Base-by-base conservation (phyloP, 768 basidiomycete genomes). In the Termitomyces eurrhizus region DNA sequence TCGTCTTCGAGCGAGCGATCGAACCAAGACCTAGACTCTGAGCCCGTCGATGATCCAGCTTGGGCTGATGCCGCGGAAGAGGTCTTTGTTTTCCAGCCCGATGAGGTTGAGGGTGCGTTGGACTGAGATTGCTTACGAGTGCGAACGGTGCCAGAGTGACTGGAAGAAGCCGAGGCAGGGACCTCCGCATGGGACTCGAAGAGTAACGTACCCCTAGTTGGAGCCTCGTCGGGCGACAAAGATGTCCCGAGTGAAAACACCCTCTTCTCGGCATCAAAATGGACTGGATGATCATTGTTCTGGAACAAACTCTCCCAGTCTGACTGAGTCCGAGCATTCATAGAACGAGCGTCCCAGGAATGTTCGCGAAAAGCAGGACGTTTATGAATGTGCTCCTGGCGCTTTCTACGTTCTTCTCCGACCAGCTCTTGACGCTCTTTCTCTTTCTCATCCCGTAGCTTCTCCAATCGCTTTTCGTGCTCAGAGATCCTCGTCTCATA, bases 371-470 rank as follows among this genome's bases (percentile, higher is more conserved):
- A 52, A 58, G 66, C 62, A 24, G 67, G 57, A 39, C 66, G 64
- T 18, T 58, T 61, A 24, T 61, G 39, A n/a, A 74, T 69, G 52
- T 74, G 74, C 32, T 70, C 70, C 44, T 72, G 67, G 26, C 76
- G 68, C 52, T 71, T 73, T 44, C 69, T 70, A 16, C 79, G 72
- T 66, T 81, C 79, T 7, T 66, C 70, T 29, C 70, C 68, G 18
- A 81, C 80, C 13, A 75, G 64, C 32, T 71, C 73, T 70, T 78
- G 80, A 50, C 83, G 71, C 65, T 85, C 77, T 50, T 68, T 76
- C 66, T 83, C 83, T 62, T 84, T 85, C 64, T 72, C 62, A 36
- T 74, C 73, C 51, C 77, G 77, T 57, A 85, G 70, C 56, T 71
- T 62, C 18, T 70, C 49, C 74, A 79, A 78, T 39, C 65, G 64